Evolutionary conservation across 2,329 filamentous ascomycete genomes (phyloP).

Genomic region (Tolypocladium cylindrosporum): DNA sequence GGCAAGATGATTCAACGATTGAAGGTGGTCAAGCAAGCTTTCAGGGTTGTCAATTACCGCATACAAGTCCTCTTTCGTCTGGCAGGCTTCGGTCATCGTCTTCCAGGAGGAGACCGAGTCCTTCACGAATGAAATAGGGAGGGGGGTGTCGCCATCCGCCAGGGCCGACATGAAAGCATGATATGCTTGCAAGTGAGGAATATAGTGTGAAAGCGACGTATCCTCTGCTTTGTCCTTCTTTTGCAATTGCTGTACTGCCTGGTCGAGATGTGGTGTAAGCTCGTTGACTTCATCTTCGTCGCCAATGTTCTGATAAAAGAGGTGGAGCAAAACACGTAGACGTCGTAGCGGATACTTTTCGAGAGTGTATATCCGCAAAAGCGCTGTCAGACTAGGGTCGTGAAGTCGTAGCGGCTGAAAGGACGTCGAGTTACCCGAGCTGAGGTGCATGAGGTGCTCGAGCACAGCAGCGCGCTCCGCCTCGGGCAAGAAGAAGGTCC

Average conservation of each 20-base stretch:
- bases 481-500: slow-evolving; percentile 42
- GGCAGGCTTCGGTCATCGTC: slow-evolving; percentile 26
- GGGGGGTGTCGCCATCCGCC: slow-evolving; percentile 21
- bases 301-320: slow-evolving; percentile 40
- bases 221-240: slow-evolving; percentile 34
- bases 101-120: slow-evolving; percentile 35
- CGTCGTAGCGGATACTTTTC: slow-evolving; percentile 43
- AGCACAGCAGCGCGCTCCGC: slow-evolving; percentile 45
- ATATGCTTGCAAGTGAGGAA: slow-evolving; percentile 38
- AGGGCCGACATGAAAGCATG: slow-evolving; percentile 34
- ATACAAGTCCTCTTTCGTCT: slow-evolving; percentile 29
- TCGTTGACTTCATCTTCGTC: slow-evolving; percentile 26
- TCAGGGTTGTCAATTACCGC: slow-evolving; percentile 38
- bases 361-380: slow-evolving; percentile 39
- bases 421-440: slow-evolving; percentile 24
- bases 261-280: slow-evolving; percentile 28
- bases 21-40: slow-evolving; percentile 37
- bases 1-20: slow-evolving; percentile 40
- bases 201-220: slow-evolving; percentile 28
- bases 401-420: slow-evolving; percentile 28
- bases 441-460: slow-evolving; percentile 48
- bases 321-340: slow-evolving; percentile 38
- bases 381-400: slow-evolving; percentile 33
- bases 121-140: slow-evolving; percentile 20
- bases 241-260: slow-evolving; percentile 24